phyloP scores from a whole-genome alignment of 2,329 filamentous ascomycete species.

The Fusarium concolor region DNA sequence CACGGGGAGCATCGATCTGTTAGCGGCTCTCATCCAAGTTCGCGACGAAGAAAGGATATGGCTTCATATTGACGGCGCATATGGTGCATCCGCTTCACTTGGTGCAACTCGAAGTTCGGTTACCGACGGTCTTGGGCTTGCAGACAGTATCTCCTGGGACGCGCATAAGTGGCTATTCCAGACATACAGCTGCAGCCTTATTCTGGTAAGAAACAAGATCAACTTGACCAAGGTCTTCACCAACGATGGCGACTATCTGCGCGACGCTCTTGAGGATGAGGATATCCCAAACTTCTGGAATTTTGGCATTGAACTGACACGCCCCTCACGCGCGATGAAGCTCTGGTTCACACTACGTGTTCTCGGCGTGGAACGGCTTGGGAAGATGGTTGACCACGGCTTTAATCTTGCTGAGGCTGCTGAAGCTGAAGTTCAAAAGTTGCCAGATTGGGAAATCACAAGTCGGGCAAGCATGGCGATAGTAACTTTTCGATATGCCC shows the following conservation, averaged over 20 bases:
- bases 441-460: not conserved
- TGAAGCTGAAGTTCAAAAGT: not conserved
- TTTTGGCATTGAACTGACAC: slow-evolving; percentile 13
- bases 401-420: slow-evolving; percentile 5
- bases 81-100: slow-evolving; percentile 11
- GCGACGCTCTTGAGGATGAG: slow-evolving; percentile 18
- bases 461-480: slow-evolving; percentile 24
- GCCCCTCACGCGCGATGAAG: slow-evolving; percentile 10
- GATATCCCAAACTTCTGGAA: slow-evolving; percentile 28
- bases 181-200: slow-evolving; percentile 20
- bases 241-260: slow-evolving; percentile 19
- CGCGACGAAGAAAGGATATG: slow-evolving; percentile 8
- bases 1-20: slow-evolving; percentile 5
- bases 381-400: slow-evolving; percentile 7
- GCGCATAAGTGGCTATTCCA: slow-evolving; percentile 22
- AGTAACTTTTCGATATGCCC: slow-evolving; percentile 17
- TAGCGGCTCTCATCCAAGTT: not conserved
- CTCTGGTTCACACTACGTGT: slow-evolving; percentile 19
- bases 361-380: slow-evolving; percentile 2
- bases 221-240: slow-evolving; percentile 3
- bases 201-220: slow-evolving; percentile 1
- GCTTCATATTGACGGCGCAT: slow-evolving; percentile 23
- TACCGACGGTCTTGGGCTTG: not conserved
- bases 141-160: slow-evolving; percentile 28
- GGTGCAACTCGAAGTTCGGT: not conserved